Evolutionary conservation across 1,139 yeast genomes (phyloP).

Genomic region (Debaryomycetaceae sp.): DNA sequence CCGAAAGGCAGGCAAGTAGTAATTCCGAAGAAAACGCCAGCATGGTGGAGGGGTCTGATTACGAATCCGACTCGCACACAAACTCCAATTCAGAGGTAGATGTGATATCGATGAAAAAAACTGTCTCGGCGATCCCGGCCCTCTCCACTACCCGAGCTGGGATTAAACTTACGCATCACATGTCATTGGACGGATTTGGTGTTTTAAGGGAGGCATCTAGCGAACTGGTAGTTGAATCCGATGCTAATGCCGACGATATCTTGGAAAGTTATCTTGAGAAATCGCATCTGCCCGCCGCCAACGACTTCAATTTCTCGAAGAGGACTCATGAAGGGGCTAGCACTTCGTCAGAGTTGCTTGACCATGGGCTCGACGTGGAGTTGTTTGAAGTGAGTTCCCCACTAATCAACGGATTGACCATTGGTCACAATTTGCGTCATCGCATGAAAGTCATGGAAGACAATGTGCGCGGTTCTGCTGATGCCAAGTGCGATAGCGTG

Average conservation of each 20-base stretch:
- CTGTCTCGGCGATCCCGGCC: conserved; percentile 1
- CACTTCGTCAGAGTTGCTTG: background rate
- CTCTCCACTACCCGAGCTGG: background rate
- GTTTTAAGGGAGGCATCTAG: conserved; percentile 1
- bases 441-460: conserved; percentile 14
- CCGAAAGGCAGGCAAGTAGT: conserved; percentile 1
- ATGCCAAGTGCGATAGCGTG: too few species aligned
- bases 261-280: conserved; percentile 32
- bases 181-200: conserved; percentile 24
- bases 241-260: conserved; percentile 21
- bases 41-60: too few species aligned
- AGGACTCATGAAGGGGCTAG: background rate
- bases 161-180: conserved; percentile 25
- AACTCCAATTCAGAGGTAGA: too few species aligned
- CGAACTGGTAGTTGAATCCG: conserved; percentile 12
- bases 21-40: too few species aligned
- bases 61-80: too few species aligned
- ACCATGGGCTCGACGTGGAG: conserved; percentile 13
- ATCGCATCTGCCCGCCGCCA: conserved; percentile 19
- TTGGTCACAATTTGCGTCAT: conserved; percentile 27
- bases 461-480: too few species aligned
- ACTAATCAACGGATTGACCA: conserved; percentile 33
- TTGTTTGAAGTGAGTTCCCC: conserved; percentile 32
- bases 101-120: conserved; percentile 1
- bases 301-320: conserved; percentile 4